These are phyloP conservation scores for Galerina sulciceps DNA, from an alignment of 768 basidiomycete genomes.

Conservation along the genomic window DNA sequence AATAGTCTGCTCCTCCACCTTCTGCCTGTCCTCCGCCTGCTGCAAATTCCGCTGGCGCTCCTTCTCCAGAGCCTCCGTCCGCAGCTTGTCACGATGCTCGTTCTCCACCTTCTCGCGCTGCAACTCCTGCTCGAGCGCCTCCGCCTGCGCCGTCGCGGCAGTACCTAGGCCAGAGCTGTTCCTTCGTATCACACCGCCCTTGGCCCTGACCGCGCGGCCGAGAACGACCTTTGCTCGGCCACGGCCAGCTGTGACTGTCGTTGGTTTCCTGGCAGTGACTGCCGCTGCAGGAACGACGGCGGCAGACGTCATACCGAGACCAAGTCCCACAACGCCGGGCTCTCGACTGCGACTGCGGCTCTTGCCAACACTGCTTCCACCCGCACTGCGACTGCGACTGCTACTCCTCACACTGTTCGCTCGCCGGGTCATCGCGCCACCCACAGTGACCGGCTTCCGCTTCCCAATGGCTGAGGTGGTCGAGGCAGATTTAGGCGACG, in stretches of 20 bases:
- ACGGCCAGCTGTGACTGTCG: neutral
- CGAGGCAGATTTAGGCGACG: neutral
- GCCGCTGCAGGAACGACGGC: neutral
- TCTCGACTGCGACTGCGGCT: conserved; percentile 20
- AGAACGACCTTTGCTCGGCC: conserved; percentile 8
- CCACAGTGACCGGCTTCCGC: conserved; percentile 2
- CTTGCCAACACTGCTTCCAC: conserved; percentile 9
- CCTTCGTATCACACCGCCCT: neutral
- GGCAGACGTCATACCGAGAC: conserved; percentile 10
- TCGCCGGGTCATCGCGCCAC: neutral
- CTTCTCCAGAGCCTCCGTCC: conserved; percentile 3
- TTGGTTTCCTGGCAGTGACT: neutral
- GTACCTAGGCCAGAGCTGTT: conserved; percentile 9
- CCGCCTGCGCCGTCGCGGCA: neutral
- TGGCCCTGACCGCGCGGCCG: conserved; percentile 1
- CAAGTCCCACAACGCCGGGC: conserved; percentile 7
- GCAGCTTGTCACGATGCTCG: conserved; percentile 5
- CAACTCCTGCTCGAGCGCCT: conserved; percentile 13
- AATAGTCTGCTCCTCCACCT: conserved; percentile 10
- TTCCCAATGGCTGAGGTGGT: neutral
- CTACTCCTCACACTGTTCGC: conserved; percentile 7
- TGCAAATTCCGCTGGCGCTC: conserved; percentile 13
- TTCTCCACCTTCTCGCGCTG: conserved; percentile 12
- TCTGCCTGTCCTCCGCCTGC: conserved; percentile 6
- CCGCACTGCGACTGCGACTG: conserved; percentile 6